Base-by-base conservation (phyloP, 169 alveolate species). In the Plasmodium cynomolgi region DNA sequence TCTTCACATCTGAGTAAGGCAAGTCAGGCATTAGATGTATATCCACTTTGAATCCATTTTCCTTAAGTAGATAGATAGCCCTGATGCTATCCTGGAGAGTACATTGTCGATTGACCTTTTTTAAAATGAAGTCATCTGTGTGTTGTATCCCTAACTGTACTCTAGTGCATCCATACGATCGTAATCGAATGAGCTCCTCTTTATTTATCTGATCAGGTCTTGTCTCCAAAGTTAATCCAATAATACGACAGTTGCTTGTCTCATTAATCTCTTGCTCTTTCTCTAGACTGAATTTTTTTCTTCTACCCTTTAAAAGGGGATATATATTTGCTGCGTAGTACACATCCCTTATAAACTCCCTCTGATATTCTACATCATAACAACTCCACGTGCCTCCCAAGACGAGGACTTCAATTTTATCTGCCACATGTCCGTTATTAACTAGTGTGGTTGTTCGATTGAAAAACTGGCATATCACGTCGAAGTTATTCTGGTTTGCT, bases 331-430 rank as follows among this genome's bases (percentile, higher is more conserved):
- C 99, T 9, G 99, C 99, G 95, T 97, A 98, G 96, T 96, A 98
- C n/a, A 98, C 92, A 91, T 98, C 99, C 13, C 99, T 95, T 72
- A 97, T 95, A 72, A 98, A 98, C 82, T 96, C 97, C 90, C 97
- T 97, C 95, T 98, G 99, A 86, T 98, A 98, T 56, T 92, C 97
- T 0, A 96, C 95, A 26, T 98, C 98, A 84, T 98, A 98, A 23
- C 99, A 98, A 93, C 98, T 96, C 99, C 99, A 98, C 17, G 99
- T 98, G 23, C 99, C 99, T 7, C 99, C 99, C 83, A 98, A 93
- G 20, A 98, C 99, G 50, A 98, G 95, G 41, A 98, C 96, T 92
- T 98, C 99, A 33, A 98, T 98, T 94, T 98, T 98, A 96, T 98
- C 99, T 44, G 98, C 96, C 4, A 94, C 97, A 92, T 97, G 99